Percentiles rank a stretch among this genome's conserved stretches.
phyloP scores from a whole-genome alignment of 495 filamentous ascomycete species.

The Parathielavia hyrcaniae region DNA sequence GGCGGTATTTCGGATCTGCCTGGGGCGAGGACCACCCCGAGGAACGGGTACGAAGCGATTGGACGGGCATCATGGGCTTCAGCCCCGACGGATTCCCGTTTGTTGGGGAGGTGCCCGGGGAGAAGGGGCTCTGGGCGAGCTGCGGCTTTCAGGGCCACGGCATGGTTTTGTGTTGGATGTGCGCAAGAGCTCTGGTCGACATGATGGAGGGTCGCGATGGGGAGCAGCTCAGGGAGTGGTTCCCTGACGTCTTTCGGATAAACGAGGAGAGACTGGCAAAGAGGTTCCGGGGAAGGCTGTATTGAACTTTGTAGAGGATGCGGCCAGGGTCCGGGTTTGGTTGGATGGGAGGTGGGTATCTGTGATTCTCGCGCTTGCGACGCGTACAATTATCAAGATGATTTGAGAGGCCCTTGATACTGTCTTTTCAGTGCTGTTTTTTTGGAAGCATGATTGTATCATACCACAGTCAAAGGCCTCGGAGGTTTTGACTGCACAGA shows the following conservation, averaged over 20 bases:
- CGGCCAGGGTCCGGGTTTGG: no score
- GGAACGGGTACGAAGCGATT: constrained; percentile 52
- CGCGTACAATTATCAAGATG: no score
- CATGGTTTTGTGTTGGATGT: constrained; percentile 54
- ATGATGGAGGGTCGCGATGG: constrained; percentile 45
- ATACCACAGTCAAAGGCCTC: no score
- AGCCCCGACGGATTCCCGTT: constrained; percentile 52
- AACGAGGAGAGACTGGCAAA: constrained; percentile 40
- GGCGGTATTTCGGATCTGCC: constrained; percentile 49
- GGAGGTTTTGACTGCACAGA: no score
- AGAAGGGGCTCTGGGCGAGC: constrained; percentile 45
- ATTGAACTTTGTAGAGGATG: constrained; percentile 7
- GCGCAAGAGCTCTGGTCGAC: constrained; percentile 46
- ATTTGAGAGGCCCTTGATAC: no score
- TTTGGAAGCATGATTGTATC: no score
- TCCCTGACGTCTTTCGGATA: constrained; percentile 46
- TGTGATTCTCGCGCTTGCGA: no score
- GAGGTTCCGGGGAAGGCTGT: constrained; percentile 41
- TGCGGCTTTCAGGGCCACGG: constrained; percentile 55
- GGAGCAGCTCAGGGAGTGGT: constrained; percentile 40
- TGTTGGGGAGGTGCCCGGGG: constrained; percentile 44
- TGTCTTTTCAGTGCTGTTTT: no score
- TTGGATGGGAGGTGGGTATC: no score
- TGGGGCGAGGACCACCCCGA: constrained; percentile 55
- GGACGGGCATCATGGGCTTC: constrained; percentile 60